Evolutionary conservation across 208 protist species (phyloP).

Genomic region (Trypanosoma cruzi): DNA sequence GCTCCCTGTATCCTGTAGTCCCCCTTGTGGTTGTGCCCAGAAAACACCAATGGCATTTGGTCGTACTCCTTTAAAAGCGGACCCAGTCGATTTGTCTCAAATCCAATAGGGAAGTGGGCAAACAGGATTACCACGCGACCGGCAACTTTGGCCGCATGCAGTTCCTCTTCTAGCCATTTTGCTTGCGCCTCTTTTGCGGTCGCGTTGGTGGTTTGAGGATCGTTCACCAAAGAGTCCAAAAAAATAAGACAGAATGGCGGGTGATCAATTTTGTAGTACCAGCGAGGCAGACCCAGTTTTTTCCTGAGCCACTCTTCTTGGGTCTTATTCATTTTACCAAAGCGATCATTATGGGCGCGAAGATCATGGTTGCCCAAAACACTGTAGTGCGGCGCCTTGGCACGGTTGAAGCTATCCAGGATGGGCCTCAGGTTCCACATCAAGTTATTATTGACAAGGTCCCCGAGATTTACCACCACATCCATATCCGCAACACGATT

Average conservation of each 20-base stretch:
- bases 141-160: slow-evolving; percentile 11
- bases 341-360: slow-evolving; percentile 38
- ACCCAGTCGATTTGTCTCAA: slow-evolving; percentile 32
- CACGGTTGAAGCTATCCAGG: slow-evolving; percentile 22
- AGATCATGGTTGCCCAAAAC: slow-evolving; percentile 45
- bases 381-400: slow-evolving; percentile 29
- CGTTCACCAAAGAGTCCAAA: slow-evolving; percentile 32
- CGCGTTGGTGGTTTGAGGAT: slow-evolving; percentile 12
- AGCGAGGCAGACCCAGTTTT: slow-evolving; percentile 25
- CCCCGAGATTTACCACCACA: slow-evolving; percentile 32
- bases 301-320: slow-evolving; percentile 30
- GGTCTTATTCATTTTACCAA: slow-evolving; percentile 38
- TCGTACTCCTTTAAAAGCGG: slow-evolving; percentile 21
- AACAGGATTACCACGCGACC: slow-evolving; percentile 30
- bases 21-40: slow-evolving; percentile 38
- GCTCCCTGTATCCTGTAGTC: slow-evolving; percentile 28
- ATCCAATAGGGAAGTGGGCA: slow-evolving; percentile 38
- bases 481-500: slow-evolving; percentile 26
- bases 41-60: slow-evolving; percentile 33
- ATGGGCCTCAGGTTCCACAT: slow-evolving; percentile 38
- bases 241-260: slow-evolving; percentile 37
- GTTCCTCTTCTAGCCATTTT: slow-evolving; percentile 28
- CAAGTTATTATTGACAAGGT: slow-evolving; percentile 36
- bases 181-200: slow-evolving; percentile 27
- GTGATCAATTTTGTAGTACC: slow-evolving; percentile 34